Base-by-base conservation (phyloP, 768 basidiomycete species). In the Suillus hirtellus region DNA sequence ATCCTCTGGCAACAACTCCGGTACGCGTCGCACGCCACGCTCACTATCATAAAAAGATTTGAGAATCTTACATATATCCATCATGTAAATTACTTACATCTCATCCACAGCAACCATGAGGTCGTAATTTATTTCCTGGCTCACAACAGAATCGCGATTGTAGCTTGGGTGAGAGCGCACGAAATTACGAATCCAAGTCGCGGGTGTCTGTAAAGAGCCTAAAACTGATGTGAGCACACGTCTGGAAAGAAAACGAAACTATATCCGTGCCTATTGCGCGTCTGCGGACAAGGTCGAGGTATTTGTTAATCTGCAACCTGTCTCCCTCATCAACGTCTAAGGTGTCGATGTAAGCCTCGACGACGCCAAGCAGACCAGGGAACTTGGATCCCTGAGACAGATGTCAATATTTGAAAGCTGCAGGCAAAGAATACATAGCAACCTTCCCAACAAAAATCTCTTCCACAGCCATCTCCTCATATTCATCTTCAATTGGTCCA, bases 381-480 rank as follows among this genome's bases (percentile, higher is more conserved):
- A 92, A 95, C 37, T 75, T 71, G 40, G 79, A 75, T 9, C 84
- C 85, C 88, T 93, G 63, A 65, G 59, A 62, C 12, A 61, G 43
- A n/a, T 27, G 52, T 43, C 61, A 66, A 43, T 44, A 50, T 52
- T 58, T 15, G 12, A n/a, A 12, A 17, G 35, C 35, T 52, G 8
- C 50, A 24, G 53, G 58, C 54, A 40, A 53, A 55, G 56, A 58
- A 63, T 54, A 21, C 42, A 65, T 38, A 66, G 78, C 59, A 64
- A 89, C 91, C 84, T 92, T 92, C n/a, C 97, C 97, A 68, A 91
- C 93, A 76, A 99, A 89, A 59, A 99, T 92, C 77, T 98, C 94
- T 64, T 93, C 80, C 74, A 98, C 84, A 0, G 90, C 86, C 89
- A 96, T 95, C 73, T 96, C 93, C 69, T 89, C 93, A 66, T 93